Evolutionary conservation across 1,284 basidiomycete species (phyloP).

Genomic region (Rhizoctonia solani): DNA sequence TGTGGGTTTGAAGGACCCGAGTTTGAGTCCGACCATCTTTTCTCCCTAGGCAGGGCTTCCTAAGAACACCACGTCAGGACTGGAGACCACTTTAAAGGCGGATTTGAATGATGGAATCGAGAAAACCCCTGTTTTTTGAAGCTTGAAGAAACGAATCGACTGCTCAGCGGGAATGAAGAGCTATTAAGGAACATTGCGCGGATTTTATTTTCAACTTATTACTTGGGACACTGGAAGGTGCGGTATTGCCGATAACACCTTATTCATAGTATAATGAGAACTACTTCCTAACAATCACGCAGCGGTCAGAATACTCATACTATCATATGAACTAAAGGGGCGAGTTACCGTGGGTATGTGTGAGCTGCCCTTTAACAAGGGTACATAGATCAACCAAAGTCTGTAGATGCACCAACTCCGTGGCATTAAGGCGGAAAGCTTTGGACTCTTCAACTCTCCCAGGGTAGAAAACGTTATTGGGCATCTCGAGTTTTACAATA

Average conservation of each 20-base stretch:
- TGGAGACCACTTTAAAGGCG: too few species aligned
- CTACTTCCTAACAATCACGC: neutral
- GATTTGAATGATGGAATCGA: too few species aligned
- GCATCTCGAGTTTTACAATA: constrained; percentile 8
- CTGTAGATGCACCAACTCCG: too few species aligned
- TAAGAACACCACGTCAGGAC: too few species aligned
- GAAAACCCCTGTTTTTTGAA: neutral
- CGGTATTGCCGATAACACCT: neutral
- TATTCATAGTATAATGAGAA: neutral
- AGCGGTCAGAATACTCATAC: neutral
- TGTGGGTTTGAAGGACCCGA: too few species aligned
- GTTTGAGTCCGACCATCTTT: too few species aligned
- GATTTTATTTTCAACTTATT: neutral
- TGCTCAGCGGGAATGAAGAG: neutral
- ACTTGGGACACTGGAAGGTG: neutral
- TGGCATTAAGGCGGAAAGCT: neutral
- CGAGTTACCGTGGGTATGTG: too few species aligned
- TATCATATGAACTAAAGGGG: neutral
- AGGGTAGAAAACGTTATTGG: neutral
- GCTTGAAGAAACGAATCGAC: neutral
- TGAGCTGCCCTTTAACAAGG: too few species aligned
- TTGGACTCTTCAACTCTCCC: too few species aligned
- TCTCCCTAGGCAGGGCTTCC: too few species aligned
- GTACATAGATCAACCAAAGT: neutral
- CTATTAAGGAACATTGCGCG: neutral